Evolutionary conservation across 768 basidiomycete species (phyloP).

Genomic region (Boletus reticuloceps): DNA sequence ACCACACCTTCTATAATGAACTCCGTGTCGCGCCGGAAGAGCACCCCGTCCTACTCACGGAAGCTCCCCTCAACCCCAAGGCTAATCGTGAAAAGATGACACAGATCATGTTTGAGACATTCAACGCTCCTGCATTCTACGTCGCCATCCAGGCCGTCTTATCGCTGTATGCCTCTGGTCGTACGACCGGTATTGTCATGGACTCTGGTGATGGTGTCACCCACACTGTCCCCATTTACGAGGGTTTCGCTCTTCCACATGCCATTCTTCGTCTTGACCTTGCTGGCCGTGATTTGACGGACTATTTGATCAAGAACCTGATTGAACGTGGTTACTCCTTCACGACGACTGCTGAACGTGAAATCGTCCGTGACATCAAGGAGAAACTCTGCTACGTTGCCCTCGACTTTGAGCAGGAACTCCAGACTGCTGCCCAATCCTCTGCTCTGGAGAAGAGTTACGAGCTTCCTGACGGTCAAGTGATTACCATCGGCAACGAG

Average conservation of each 20-base stretch:
- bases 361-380: constrained; percentile 97
- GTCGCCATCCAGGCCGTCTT: constrained; percentile 73
- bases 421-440: constrained; percentile 86
- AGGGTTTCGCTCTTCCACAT: constrained; percentile 90
- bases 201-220: constrained; percentile 97
- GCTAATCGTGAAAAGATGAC: constrained; percentile 75
- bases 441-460: constrained; percentile 92
- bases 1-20: constrained; percentile 92
- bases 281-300: constrained; percentile 90
- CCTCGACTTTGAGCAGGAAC: constrained; percentile 90
- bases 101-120: constrained; percentile 80
- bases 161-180: constrained; percentile 87
- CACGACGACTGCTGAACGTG: constrained; percentile 90
- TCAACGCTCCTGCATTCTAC: constrained; percentile 74
- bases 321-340: constrained; percentile 92
- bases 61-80: constrained; percentile 73
- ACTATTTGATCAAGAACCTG: constrained; percentile 77
- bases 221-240: constrained; percentile 96
- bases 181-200: constrained; percentile 92
- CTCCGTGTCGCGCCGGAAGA: constrained; percentile 77
- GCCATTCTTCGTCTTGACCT: constrained; percentile 91
- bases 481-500: constrained; percentile 82
- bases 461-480: constrained; percentile 90
- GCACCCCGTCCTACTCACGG: constrained; percentile 69
- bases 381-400: constrained; percentile 92